Conservation (phyloP, 306 rosid species). For the Vigna hirtella region DNA sequence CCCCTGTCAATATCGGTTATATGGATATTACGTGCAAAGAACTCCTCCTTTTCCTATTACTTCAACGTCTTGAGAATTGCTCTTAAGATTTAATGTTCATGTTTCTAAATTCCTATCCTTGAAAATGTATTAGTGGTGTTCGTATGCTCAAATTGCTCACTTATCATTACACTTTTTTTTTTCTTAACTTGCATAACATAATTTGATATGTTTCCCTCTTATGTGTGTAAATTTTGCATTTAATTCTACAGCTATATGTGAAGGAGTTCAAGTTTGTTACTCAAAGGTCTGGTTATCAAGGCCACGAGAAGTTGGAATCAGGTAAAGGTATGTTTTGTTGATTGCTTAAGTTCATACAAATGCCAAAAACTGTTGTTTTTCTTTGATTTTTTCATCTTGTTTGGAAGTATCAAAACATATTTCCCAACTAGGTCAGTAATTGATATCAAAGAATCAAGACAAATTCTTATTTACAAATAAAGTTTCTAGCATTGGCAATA, state of each 20-base stretch:
- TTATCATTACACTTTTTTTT: constrained; percentile 2
- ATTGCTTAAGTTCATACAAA: constrained; percentile 19
- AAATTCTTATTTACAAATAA: not conserved
- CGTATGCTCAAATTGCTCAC: not conserved
- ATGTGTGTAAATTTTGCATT: not conserved
- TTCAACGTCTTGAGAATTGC: constrained; percentile 11
- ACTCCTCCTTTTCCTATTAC: constrained; percentile 1
- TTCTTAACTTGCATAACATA: not conserved
- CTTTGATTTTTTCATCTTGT: constrained; percentile 6
- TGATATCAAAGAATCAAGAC: not conserved
- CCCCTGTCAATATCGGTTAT: not conserved
- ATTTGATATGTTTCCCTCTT: not conserved
- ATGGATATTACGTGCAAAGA: not conserved
- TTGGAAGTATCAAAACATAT: not conserved
- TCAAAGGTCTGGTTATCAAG: constrained; percentile 24
- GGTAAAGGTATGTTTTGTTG: constrained; percentile 42
- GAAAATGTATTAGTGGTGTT: not conserved
- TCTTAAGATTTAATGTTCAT: constrained; percentile 18
- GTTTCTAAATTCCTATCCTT: not conserved
- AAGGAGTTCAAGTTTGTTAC: constrained; percentile 65
- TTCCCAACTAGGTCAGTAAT: not conserved
- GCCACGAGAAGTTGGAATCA: constrained; percentile 36
- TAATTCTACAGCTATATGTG: constrained; percentile 60
- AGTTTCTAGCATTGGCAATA: constrained; percentile 25
- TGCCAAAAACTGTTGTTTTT: not conserved